Percentiles rank a stretch among this genome's conserved stretches.
Evolutionary conservation across 768 basidiomycete genomes (phyloP).

Genomic region (Podaxis rugospora): DNA sequence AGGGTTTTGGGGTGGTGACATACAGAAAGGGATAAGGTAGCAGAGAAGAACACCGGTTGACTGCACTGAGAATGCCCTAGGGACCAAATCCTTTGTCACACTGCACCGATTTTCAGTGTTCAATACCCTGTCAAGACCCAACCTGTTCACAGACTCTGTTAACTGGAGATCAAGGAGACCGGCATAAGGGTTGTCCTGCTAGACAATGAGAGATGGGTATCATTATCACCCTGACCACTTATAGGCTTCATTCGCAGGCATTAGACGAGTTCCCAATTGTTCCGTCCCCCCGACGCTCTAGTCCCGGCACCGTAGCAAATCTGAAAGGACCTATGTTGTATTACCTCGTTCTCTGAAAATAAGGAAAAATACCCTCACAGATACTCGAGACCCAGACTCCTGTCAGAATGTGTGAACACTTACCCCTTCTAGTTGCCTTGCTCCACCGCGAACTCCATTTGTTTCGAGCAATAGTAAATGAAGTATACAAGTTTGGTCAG

Average conservation of each 20-base stretch:
- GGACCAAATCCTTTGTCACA: neutral
- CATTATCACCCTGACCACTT: no score
- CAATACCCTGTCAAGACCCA: neutral
- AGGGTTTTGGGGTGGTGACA: constrained; percentile 10
- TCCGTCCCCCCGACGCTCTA: neutral
- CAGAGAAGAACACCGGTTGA: neutral
- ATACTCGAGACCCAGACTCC: neutral
- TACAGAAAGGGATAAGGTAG: neutral
- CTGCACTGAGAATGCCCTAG: neutral
- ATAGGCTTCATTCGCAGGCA: neutral
- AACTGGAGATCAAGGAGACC: neutral
- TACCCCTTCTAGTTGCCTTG: neutral
- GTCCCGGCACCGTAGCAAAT: neutral
- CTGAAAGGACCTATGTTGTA: no score
- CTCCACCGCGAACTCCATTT: neutral
- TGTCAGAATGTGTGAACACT: neutral
- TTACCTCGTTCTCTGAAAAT: no score
- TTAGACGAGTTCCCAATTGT: neutral
- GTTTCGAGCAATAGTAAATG: no score
- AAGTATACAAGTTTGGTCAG: neutral
- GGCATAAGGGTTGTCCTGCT: neutral
- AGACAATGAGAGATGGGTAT: no score
- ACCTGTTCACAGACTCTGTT: neutral
- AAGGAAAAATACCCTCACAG: no score
- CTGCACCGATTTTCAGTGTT: neutral